These are phyloP conservation scores for Voacanga thouarsii DNA, from an alignment of 257 asterid genomes.

Conservation along the genomic window DNA sequence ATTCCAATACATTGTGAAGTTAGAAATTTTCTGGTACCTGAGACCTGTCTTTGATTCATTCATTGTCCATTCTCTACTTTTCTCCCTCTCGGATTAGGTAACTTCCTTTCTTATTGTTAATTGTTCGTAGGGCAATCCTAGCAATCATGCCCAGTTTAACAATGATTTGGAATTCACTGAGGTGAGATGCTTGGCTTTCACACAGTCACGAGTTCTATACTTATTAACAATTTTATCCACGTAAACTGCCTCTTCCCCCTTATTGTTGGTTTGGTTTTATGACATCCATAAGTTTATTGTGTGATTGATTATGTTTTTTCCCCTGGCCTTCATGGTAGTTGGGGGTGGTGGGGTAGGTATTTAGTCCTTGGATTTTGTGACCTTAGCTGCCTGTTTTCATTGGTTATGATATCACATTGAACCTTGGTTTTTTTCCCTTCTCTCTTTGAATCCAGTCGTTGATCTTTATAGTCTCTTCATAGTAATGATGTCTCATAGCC, in stretches of 20 bases:
- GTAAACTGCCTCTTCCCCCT: not conserved
- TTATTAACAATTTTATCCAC: not conserved
- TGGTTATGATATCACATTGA: not conserved
- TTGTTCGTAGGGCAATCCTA: slow-evolving; percentile 50
- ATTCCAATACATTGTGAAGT: not conserved
- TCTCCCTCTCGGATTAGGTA: not conserved
- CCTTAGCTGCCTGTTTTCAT: not conserved
- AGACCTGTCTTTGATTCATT: not conserved
- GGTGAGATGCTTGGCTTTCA: slow-evolving; percentile 33
- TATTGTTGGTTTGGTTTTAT: not conserved
- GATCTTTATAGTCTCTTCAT: not conserved
- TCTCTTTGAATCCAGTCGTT: not conserved
- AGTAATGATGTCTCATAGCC: not conserved
- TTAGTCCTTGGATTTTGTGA: not conserved
- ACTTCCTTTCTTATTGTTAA: slow-evolving; percentile 3
- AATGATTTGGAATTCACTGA: slow-evolving; percentile 38
- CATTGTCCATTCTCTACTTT: not conserved
- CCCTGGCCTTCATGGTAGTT: not conserved
- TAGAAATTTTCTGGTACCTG: not conserved
- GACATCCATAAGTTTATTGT: not conserved
- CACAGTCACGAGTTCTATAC: no score
- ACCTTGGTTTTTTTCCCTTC: not conserved
- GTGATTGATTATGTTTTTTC: not conserved
- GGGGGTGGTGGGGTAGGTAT: not conserved
- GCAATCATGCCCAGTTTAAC: slow-evolving; percentile 34